Base-by-base conservation (phyloP, 371 early-diverging fungal species). In the Saksenaea oblongispora region DNA sequence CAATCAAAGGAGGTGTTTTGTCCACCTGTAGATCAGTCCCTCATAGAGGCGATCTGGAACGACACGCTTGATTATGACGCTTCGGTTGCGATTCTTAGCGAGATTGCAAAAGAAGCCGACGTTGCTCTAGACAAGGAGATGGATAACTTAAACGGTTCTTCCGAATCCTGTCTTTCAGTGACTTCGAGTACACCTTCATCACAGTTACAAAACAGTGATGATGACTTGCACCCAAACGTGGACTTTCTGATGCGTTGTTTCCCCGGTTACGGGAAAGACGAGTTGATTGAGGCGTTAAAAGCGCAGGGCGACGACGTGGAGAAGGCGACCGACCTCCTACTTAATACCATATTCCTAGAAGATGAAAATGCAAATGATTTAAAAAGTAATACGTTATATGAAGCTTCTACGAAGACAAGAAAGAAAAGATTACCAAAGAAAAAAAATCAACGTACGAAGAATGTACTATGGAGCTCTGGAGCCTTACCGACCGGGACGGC, bases 201-300 rank as follows among this genome's bases (percentile, higher is more conserved):
- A 10, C 51, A 47, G 22, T 11, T 10, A 47, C 57, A 57, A 36
- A 24, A 28, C n/a, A 65, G 62, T 7, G 42, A 53, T 22, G 37
- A 58, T 14, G 64, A 69, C 11, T 18, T 5, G 51, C 0, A 22
- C 11, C 51, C 51, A 1, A 58, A 71, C 18, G 14, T 81, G 1
- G 65, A 71, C 7, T 81, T 81, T 41, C 55, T 81, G 5, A 13
- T 62, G 22, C 65, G 54, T 1, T 81, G 82, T 35, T 81, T 81
- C 54, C 82, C 82, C 3, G 64, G 64, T 8, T 15, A 69, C 10
- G 59, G 56, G 3, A 14, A 28, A 3, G 51, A 54, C 13, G 55
- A 74, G 4, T 56, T 81, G 7, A 61, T 62, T 1, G 34, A 65
- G 1, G 66, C 65, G 0, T 59, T 81, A 1, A 17, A 42, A 1